Percentiles rank a stretch among this genome's conserved stretches.
Evolutionary conservation across 768 basidiomycete species (phyloP).

Genomic region (Mycena sanguinolenta): DNA sequence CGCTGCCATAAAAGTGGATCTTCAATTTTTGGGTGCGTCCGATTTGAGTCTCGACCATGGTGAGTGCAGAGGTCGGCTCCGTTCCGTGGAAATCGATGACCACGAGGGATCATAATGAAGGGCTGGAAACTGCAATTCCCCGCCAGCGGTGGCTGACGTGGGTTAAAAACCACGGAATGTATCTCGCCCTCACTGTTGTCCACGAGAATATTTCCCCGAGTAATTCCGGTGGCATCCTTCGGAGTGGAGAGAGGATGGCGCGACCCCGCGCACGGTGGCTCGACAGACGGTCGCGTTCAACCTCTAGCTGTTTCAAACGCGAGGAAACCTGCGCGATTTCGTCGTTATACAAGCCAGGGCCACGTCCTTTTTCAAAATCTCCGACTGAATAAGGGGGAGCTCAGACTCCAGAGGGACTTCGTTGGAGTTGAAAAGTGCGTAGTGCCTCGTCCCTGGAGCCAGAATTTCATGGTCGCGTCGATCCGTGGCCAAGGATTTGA

Average conservation of each 20-base stretch:
- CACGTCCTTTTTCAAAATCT: too few relatives aligned
- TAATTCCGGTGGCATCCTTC: conserved; percentile 15
- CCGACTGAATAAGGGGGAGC: too few relatives aligned
- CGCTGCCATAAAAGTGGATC: background rate
- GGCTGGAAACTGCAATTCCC: background rate
- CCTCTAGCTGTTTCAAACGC: background rate
- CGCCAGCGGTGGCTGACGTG: conserved; percentile 12
- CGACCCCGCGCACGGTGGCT: background rate
- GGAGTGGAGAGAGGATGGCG: background rate
- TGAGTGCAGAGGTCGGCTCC: background rate
- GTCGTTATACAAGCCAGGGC: background rate
- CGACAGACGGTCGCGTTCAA: background rate
- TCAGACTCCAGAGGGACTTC: too few relatives aligned
- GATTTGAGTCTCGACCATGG: background rate
- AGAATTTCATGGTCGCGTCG: background rate
- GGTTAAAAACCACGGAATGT: conserved; percentile 12
- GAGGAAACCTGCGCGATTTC: background rate
- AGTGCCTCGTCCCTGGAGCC: background rate
- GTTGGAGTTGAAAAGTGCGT: background rate
- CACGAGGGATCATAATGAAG: conserved; percentile 9
- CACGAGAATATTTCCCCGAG: background rate
- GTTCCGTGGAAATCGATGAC: background rate
- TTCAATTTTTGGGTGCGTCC: background rate
- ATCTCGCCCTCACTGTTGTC: background rate
- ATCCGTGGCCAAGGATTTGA: too few relatives aligned